Percentiles rank a stretch among this genome's conserved stretches.
Evolutionary conservation across 441 rosid genomes (phyloP).

Genomic region (Brassica balearica): DNA sequence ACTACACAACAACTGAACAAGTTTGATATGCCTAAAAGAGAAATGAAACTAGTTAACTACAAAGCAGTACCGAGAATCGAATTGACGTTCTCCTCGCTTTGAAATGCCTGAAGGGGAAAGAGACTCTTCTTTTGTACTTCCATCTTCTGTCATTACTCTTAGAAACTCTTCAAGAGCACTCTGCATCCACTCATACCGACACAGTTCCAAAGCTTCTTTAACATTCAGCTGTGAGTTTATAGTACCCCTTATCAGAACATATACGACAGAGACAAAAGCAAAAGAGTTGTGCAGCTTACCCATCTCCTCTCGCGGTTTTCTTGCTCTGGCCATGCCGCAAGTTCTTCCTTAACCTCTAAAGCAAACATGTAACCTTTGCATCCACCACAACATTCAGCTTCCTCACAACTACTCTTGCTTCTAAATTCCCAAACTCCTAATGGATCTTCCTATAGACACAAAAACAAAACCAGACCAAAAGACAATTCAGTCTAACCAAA

Average conservation of each 20-base stretch:
- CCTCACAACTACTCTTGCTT: conserved; percentile 69
- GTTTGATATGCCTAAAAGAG: conserved; percentile 9
- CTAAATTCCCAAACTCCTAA: conserved; percentile 87
- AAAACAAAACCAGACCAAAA: not conserved
- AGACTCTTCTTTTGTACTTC: conserved; percentile 27
- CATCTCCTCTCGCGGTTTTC: conserved; percentile 66
- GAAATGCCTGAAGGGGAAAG: conserved; percentile 19
- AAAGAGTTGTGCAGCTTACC: conserved; percentile 44
- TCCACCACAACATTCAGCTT: conserved; percentile 60
- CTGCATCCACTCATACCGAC: conserved; percentile 90
- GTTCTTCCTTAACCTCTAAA: conserved; percentile 80
- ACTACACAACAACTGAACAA: conserved; percentile 19
- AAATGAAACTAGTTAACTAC: conserved; percentile 28
- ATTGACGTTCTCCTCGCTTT: conserved; percentile 43
- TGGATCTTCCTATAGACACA: conserved; percentile 55
- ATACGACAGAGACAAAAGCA: not conserved
- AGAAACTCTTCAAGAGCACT: conserved; percentile 65
- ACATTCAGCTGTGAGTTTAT: conserved; percentile 53
- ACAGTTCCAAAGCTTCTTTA: conserved; percentile 65
- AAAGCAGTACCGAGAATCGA: conserved; percentile 48
- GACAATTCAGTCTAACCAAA: not conserved
- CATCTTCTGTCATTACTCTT: conserved; percentile 46
- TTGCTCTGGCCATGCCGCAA: conserved; percentile 76
- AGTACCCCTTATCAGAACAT: not conserved
- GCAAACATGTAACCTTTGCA: conserved; percentile 89